These are phyloP conservation scores for Rhizopogon salebrosus DNA, from an alignment of 768 basidiomycete species.

Conservation along the genomic window DNA sequence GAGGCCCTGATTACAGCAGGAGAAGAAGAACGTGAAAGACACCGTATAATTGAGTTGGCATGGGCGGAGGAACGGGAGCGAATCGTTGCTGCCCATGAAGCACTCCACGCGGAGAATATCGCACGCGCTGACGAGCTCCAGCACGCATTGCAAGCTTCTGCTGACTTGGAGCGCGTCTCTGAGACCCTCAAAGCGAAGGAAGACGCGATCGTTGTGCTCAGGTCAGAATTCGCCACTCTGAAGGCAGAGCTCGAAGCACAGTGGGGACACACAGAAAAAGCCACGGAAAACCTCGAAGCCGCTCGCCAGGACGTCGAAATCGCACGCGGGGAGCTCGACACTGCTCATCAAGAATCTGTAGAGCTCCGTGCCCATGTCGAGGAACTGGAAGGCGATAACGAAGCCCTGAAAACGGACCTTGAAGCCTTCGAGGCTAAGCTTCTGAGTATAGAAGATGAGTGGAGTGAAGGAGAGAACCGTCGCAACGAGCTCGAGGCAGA, in stretches of 20 bases:
- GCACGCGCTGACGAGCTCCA: conserved; percentile 35
- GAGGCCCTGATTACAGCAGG: conserved; percentile 25
- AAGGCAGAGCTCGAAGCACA: conserved; percentile 48
- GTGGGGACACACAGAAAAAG: conserved; percentile 60
- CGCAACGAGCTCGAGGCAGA: conserved; percentile 52
- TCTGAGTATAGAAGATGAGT: conserved; percentile 46
- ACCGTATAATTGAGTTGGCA: conserved; percentile 34
- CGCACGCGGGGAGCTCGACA: conserved; percentile 33
- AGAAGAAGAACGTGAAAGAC: conserved; percentile 35
- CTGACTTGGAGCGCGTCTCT: conserved; percentile 32
- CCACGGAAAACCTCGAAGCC: conserved; percentile 38
- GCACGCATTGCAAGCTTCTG: neutral
- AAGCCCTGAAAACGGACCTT: conserved; percentile 12
- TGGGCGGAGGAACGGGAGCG: conserved; percentile 52
- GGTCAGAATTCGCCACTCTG: conserved; percentile 34
- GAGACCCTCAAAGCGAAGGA: conserved; percentile 36
- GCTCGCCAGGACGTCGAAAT: conserved; percentile 28
- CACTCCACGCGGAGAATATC: conserved; percentile 39
- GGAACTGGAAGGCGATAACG: neutral
- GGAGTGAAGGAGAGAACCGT: conserved; percentile 51
- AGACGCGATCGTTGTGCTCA: conserved; percentile 44
- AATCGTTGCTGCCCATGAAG: conserved; percentile 35
- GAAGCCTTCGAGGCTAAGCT: conserved; percentile 39
- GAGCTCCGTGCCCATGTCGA: neutral
- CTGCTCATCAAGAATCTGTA: neutral